These are phyloP conservation scores for Theileria parva DNA, from an alignment of 169 alveolate species.

Conservation along the genomic window DNA sequence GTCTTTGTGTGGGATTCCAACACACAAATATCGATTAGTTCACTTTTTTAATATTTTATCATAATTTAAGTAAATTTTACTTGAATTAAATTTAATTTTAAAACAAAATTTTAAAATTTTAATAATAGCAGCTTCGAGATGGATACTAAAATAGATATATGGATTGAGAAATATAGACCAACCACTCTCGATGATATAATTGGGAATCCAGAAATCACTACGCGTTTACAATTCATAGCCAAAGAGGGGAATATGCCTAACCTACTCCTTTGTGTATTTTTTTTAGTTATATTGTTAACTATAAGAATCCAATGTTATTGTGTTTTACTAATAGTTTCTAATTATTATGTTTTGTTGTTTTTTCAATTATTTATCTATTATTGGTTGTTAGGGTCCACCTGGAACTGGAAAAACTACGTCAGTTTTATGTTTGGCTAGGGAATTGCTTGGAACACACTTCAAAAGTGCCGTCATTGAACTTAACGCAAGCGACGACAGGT, in stretches of 20 bases:
- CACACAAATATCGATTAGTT: not conserved
- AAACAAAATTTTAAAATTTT: too few relatives aligned
- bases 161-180: slow-evolving; percentile 98
- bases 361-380: not conserved
- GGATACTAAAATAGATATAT: slow-evolving; percentile 76
- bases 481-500: slow-evolving; percentile 98
- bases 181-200: slow-evolving; percentile 90
- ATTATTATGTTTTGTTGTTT: not conserved
- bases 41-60: not conserved
- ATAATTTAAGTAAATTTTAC: too few relatives aligned
- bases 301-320: not conserved
- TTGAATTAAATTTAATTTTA: too few relatives aligned
- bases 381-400: slow-evolving; percentile 94
- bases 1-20: slow-evolving; percentile 10
- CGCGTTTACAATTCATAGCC: slow-evolving; percentile 90
- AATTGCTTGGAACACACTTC: slow-evolving; percentile 87
- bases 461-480: slow-evolving; percentile 94
- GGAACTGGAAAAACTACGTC: slow-evolving; percentile 99
- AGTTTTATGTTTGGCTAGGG: slow-evolving; percentile 95
- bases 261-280: slow-evolving; percentile 88
- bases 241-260: slow-evolving; percentile 96
- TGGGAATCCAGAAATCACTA: slow-evolving; percentile 93
- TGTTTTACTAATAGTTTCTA: too few relatives aligned
- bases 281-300: not conserved
- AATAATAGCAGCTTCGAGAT: not conserved